Percentiles rank a stretch among this genome's conserved stretches.
phyloP scores from a whole-genome alignment of 176 grass and related monocot species.

The Rhynchospora tenuis region DNA sequence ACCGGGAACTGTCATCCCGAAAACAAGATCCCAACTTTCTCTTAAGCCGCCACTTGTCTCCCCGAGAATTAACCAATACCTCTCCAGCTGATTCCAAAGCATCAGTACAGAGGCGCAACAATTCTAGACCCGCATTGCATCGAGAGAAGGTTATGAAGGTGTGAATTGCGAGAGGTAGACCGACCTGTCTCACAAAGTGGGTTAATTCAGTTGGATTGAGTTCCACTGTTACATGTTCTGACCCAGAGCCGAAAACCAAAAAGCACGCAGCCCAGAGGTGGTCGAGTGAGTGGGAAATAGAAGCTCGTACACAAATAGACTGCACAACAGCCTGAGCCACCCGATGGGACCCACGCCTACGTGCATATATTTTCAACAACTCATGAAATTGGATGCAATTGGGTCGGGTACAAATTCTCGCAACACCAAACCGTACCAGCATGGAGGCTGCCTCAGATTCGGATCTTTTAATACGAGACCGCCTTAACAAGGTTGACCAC shows the following conservation, averaged over 20 bases:
- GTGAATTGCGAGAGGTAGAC: constrained; percentile 74
- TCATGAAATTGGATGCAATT: constrained; percentile 78
- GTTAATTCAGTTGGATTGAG: constrained; percentile 65
- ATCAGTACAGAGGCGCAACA: constrained; percentile 67
- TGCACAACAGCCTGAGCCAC: constrained; percentile 62
- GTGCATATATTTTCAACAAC: constrained; percentile 75
- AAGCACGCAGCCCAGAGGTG: constrained; percentile 93
- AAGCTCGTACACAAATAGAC: constrained; percentile 77
- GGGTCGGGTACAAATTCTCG: constrained; percentile 51
- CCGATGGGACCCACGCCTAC: constrained; percentile 47
- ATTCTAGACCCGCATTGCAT: constrained; percentile 67
- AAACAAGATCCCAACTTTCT: constrained; percentile 37
- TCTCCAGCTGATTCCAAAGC: constrained; percentile 71
- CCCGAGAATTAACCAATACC: constrained; percentile 52
- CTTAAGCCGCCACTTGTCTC: constrained; percentile 59
- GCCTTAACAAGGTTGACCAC: constrained; percentile 44
- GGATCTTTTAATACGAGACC: constrained; percentile 64
- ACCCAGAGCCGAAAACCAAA: constrained; percentile 71
- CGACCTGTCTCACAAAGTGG: constrained; percentile 72
- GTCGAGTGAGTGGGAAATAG: constrained; percentile 60
- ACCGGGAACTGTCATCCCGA: constrained; percentile 42
- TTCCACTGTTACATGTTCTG: constrained; percentile 68
- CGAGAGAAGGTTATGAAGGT: constrained; percentile 85
- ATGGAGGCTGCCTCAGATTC: constrained; percentile 88
- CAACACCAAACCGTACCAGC: constrained; percentile 89